Evolutionary conservation across 192 early-diverging fungal genomes (phyloP).

Genomic region (Podila epicladia): DNA sequence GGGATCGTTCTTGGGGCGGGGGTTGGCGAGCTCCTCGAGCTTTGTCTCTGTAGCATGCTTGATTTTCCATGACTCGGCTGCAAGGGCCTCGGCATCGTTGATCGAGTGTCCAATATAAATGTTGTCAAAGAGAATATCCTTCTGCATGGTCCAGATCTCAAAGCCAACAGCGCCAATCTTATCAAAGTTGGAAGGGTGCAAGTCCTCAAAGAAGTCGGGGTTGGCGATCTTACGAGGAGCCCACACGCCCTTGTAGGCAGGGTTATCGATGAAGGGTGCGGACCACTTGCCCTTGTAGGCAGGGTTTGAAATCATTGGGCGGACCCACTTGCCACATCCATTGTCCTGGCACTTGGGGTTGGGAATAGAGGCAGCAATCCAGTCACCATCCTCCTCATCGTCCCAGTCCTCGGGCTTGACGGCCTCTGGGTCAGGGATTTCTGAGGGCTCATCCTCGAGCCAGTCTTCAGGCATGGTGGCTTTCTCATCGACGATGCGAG

Average conservation of each 20-base stretch:
- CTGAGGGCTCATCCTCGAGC: constrained; percentile 82
- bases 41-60: constrained; percentile 75
- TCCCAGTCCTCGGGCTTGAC: constrained; percentile 90
- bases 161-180: constrained; percentile 84
- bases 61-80: constrained; percentile 78
- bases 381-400: constrained; percentile 93
- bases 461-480: constrained; percentile 83
- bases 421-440: constrained; percentile 80
- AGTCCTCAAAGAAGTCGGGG: constrained; percentile 85
- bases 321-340: constrained; percentile 85
- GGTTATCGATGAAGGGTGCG: constrained; percentile 86
- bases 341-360: constrained; percentile 80
- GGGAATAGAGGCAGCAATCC: constrained; percentile 74
- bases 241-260: constrained; percentile 90
- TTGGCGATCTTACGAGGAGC: constrained; percentile 83
- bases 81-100: constrained; percentile 72
- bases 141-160: constrained; percentile 94
- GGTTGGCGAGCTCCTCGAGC: constrained; percentile 57
- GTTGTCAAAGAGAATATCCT: constrained; percentile 87
- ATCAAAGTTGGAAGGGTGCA: constrained; percentile 74
- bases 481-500: constrained; percentile 73
- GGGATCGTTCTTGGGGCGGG: constrained; percentile 1
- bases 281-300: constrained; percentile 90
- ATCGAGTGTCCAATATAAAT: constrained; percentile 83
- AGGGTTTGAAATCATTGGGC: constrained; percentile 82